Evolutionary conservation across 108 stramenopile genomes (phyloP), one percentile per base, ranked within the genome.

Genomic region (Mediolabrus comicus): DNA sequence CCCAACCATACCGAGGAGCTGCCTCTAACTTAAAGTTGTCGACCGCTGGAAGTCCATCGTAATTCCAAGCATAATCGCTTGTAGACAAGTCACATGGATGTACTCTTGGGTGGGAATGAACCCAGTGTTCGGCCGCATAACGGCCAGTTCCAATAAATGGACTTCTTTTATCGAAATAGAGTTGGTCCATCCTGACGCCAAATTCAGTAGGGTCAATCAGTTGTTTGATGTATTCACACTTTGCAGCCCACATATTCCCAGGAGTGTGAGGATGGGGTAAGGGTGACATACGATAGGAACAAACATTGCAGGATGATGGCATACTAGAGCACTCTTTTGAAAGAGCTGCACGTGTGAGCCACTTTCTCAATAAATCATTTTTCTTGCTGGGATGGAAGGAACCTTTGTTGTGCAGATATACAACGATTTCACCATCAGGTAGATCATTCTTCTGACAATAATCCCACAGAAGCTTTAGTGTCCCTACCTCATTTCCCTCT

Each of bases 211-310:
- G 78, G 27, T 63, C 33, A 36, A 75, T 65, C 10, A 83, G 57
- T 11, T 80, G 59, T 26, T 34, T 11, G 6, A 83, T 36, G 36
- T 83, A 83, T 22, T 54, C 29, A 39, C 83, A 83, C 2, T 35
- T 46, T 7, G 79, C 79, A 9, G 62, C 11, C 74, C 74, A 83
- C 79, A 83, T 80, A 34, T 83, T 83, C 6, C 83, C 83, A 1
- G 78, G 16, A n/a, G 59, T 66, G 39, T 83, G 83, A 14, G 67
- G 63, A 51, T 76, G 79, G 0, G 83, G 79, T 12, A 80, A 27
- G 9, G 75, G 83, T 2, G 79, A 76, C 38, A 80, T 60, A 4
- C 79, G 74, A 3, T 57, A 55, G 4, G 53, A 51, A 49, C 83
- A 83, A 0, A 83, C 69, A 54, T 83, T 72, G 41, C 83, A 83